A percentile compares a stretch with the other conserved stretches of the same genome.
phyloP scores from a whole-genome alignment of 225 moss, liverwort and hornwort genomes.

The Rhytidiadelphus loreus region DNA sequence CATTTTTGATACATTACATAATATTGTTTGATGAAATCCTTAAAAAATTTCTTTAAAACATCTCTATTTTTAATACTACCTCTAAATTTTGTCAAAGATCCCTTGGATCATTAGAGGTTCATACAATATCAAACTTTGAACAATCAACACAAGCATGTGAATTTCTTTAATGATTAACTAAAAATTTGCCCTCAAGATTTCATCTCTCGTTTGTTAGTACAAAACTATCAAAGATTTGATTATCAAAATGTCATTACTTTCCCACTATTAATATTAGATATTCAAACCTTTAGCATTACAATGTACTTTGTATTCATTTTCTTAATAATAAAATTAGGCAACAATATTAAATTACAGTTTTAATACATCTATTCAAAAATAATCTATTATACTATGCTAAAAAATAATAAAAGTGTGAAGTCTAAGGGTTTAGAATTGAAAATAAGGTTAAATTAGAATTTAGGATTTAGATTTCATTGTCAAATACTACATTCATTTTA shows the following conservation, averaged over 20 bases:
- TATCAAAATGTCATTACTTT: not conserved
- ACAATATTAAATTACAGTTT: not conserved
- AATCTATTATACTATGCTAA: not conserved
- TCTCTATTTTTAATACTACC: not conserved
- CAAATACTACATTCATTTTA: not conserved
- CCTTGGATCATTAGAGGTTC: not conserved
- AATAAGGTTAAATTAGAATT: not conserved
- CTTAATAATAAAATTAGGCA: not conserved
- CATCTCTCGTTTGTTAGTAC: not conserved
- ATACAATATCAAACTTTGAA: too few species aligned
- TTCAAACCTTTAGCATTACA: not conserved
- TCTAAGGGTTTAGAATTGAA: not conserved
- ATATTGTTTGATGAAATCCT: not conserved
- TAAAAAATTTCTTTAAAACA: not conserved
- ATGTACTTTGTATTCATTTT: not conserved
- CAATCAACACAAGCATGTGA: not conserved
- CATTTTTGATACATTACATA: too few species aligned
- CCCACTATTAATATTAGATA: not conserved
- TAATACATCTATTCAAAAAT: not conserved
- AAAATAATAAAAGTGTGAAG: not conserved
- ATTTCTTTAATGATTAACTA: not conserved
- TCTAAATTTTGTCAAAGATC: not conserved
- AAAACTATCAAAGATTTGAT: rapidly evolving
- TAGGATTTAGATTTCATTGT: not conserved
- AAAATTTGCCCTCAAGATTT: not conserved